Conservation (phyloP, 2,329 filamentous ascomycete genomes). For the Zymoseptoria ardabiliae region DNA sequence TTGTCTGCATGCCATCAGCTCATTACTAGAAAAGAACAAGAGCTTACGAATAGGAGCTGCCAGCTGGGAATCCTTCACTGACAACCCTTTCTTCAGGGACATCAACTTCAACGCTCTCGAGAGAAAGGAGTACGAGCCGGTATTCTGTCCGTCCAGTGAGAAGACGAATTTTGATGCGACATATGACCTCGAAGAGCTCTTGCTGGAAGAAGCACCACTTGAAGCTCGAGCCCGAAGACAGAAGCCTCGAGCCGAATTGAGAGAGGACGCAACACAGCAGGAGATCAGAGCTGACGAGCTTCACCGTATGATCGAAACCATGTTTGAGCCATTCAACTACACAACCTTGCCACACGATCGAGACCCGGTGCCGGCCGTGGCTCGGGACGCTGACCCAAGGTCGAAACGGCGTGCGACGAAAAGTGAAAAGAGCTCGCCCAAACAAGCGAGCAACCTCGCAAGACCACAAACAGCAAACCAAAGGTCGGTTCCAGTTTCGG, state of each 20-base stretch:
- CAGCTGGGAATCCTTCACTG: conserved; percentile 73
- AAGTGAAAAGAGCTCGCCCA: background rate
- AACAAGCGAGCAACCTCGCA: background rate
- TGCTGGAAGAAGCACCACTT: conserved; percentile 88
- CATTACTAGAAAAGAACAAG: conserved; percentile 72
- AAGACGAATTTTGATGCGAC: conserved; percentile 99
- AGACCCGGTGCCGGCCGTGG: conserved; percentile 12
- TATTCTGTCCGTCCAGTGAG: conserved; percentile 88
- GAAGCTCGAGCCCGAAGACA: conserved; percentile 88
- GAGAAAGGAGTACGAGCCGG: conserved; percentile 77
- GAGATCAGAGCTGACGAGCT: conserved; percentile 93
- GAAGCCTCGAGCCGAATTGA: conserved; percentile 84
- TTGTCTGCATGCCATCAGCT: conserved; percentile 82
- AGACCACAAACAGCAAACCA: conserved; percentile 8
- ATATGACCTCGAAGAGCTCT: conserved; percentile 88
- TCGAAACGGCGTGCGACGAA: conserved; percentile 3
- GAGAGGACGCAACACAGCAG: conserved; percentile 89
- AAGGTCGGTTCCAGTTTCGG: conserved; percentile 25
- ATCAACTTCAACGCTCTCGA: conserved; percentile 82
- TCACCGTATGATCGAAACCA: conserved; percentile 85
- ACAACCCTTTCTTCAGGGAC: conserved; percentile 80
- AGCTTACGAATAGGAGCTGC: conserved; percentile 75
- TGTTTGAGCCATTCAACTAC: conserved; percentile 95
- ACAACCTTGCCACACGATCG: conserved; percentile 73
- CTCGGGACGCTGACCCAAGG: conserved; percentile 3